A percentile compares a stretch with the other conserved stretches of the same genome.
Evolutionary conservation across 192 early-diverging fungal genomes (phyloP).

Genomic region (Rhizophagus prolifer): DNA sequence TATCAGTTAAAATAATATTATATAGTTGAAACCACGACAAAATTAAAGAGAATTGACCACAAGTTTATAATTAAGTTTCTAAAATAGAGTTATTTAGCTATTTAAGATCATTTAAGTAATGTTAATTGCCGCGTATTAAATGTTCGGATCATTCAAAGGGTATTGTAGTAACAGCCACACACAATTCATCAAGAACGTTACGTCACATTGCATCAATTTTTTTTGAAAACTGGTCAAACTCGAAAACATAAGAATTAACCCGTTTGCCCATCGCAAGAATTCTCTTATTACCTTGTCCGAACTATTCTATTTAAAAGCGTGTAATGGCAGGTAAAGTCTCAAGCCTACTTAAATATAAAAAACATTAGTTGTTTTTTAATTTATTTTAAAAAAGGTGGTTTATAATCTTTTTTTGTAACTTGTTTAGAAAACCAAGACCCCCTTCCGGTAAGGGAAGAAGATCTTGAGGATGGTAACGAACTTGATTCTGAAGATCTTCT

Average conservation of each 20-base stretch:
- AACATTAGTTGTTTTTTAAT: not conserved
- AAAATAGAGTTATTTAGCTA: not conserved
- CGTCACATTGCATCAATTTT: not conserved
- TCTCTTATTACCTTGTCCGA: not conserved
- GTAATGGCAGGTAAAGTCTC: not conserved
- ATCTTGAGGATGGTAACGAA: slow-evolving; percentile 23
- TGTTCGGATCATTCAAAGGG: too few species aligned
- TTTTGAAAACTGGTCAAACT: not conserved
- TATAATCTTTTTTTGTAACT: not conserved
- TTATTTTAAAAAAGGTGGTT: not conserved
- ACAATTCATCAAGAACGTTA: not conserved
- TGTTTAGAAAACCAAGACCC: slow-evolving; percentile 17
- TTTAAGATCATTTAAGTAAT: not conserved
- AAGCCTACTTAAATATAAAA: not conserved
- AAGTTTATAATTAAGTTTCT: not conserved
- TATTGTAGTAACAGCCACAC: not conserved
- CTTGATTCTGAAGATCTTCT: slow-evolving; percentile 11
- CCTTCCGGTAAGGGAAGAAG: slow-evolving; percentile 26
- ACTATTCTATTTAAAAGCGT: not conserved
- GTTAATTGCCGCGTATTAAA: not conserved
- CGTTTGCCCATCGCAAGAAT: not conserved
- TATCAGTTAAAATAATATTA: not conserved
- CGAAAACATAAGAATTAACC: not conserved
- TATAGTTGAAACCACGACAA: not conserved
- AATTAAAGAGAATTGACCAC: not conserved